These are phyloP conservation scores for Monilinia fructigena DNA, from an alignment of 2,329 filamentous ascomycete species.

Conservation along the genomic window DNA sequence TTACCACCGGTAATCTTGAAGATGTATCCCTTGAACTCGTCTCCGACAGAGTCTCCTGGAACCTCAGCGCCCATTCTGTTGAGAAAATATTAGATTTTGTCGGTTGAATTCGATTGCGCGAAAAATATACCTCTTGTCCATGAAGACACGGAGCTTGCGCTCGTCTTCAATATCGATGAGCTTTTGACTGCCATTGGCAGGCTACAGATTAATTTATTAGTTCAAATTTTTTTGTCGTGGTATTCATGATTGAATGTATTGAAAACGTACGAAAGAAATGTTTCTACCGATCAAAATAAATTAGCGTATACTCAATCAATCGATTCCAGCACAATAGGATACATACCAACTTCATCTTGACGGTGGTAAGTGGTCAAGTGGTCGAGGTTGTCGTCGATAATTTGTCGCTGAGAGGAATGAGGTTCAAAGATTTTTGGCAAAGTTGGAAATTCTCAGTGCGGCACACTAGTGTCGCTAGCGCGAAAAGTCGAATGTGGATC, in stretches of 20 bases:
- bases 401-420: slow-evolving; percentile 22
- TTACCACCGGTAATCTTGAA: slow-evolving; percentile 99
- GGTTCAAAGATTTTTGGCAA: slow-evolving; percentile 17
- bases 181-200: slow-evolving; percentile 99
- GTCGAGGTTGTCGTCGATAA: slow-evolving; percentile 26
- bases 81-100: slow-evolving; percentile 13
- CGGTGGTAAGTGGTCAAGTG: slow-evolving; percentile 25
- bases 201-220: slow-evolving; percentile 43
- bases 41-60: slow-evolving; percentile 88
- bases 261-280: slow-evolving; percentile 39
- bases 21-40: slow-evolving; percentile 99
- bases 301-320: slow-evolving; percentile 31
- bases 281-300: slow-evolving; percentile 33
- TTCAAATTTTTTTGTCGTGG: slow-evolving; percentile 24
- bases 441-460: slow-evolving; percentile 21
- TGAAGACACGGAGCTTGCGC: slow-evolving; percentile 97
- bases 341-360: slow-evolving; percentile 41
- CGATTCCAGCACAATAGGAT: not conserved
- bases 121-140: slow-evolving; percentile 75
- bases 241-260: not conserved
- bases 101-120: slow-evolving; percentile 8
- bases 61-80: slow-evolving; percentile 84
- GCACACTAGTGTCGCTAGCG: slow-evolving; percentile 18
- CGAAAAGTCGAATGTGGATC: not conserved
- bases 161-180: slow-evolving; percentile 99